Base-by-base conservation (phyloP, 495 filamentous ascomycete species). In the Usnea hakonensis region DNA sequence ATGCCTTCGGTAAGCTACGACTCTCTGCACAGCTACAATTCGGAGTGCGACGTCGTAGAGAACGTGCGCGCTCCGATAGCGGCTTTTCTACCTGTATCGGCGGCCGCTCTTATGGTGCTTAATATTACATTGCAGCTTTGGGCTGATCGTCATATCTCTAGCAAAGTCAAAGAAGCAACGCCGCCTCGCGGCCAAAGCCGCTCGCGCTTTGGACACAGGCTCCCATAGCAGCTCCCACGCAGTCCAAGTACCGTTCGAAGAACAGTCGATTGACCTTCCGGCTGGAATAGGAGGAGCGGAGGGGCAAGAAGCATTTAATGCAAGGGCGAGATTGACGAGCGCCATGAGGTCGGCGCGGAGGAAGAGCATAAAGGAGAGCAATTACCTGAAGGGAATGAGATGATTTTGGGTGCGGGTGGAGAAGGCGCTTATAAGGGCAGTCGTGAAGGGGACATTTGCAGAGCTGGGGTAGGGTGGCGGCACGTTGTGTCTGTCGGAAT, bases 361-460 rank as follows among this genome's bases (percentile, higher is more conserved):
- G 69, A 85, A 81, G 64, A 80, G 77, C 67, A 97, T 98, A 68
- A 94, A 93, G 79, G 94, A 97, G 77, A 79, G 69, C 60, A 98
- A 98, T 77, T 98, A 94, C 82, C 82, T 98, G 77, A 88, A 86
- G 78, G 81, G 85, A 21, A 88, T 95, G 83, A 85, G 81, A 73
- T 73, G 65, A 55, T 23, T 3, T 17, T 1, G 63, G 23, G 21
- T 9, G 30, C 19, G 21, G 61, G 38, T 37, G 33, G 21, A 30
- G 26, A 23, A 58, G 23, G 21, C 6, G 8, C 35, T 36, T 36
- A 5, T 11, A 36, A 11, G 35, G 35, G 5, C 11, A 6, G 5
- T 36, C 35, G 35, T 5, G 11, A 11, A 36, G 5, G 35, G 35
- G 35, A 36, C 35, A 11, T 36, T 5, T 5, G 35, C 35, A 36